These are phyloP conservation scores for Zygoascus sp. DNA, from an alignment of 1,139 yeast species.

Conservation along the genomic window DNA sequence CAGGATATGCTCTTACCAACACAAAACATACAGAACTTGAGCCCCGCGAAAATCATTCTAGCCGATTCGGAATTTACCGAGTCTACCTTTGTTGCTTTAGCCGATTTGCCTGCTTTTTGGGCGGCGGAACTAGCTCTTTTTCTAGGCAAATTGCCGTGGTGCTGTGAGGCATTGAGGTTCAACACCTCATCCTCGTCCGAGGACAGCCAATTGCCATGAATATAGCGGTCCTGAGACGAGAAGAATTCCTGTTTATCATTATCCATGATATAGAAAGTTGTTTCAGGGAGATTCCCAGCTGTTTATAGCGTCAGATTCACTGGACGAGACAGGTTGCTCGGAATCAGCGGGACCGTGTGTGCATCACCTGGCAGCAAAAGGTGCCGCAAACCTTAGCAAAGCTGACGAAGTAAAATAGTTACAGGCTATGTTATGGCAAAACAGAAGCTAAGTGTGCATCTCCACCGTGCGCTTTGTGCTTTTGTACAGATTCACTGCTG, in stretches of 20 bases:
- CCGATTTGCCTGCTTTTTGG: not conserved
- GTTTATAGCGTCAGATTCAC: too few species aligned
- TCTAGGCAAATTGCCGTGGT: constrained; percentile 12
- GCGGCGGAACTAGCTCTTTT: constrained; percentile 1
- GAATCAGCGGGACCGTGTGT: too few species aligned
- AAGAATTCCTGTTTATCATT: constrained; percentile 18
- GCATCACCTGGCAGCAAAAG: too few species aligned
- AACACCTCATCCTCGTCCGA: constrained; percentile 11
- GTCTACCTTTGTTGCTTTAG: not conserved
- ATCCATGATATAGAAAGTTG: too few species aligned
- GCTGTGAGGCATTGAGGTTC: constrained; percentile 12
- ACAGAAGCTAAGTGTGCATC: too few species aligned
- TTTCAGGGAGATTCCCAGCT: too few species aligned
- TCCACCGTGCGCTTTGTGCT: too few species aligned
- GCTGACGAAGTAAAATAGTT: too few species aligned
- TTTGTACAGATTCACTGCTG: not conserved
- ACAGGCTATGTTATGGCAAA: too few species aligned
- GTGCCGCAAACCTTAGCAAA: too few species aligned
- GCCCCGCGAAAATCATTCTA: constrained; percentile 15
- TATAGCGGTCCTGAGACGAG: constrained; percentile 15
- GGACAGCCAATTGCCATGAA: constrained; percentile 7
- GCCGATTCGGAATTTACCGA: not conserved
- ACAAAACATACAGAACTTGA: constrained; percentile 21
- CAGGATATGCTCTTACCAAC: too few species aligned
- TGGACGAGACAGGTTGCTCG: too few species aligned